Evolutionary conservation across 371 early-diverging fungal genomes (phyloP), one percentile per base, ranked within the genome.

Genomic region (Amoeboaphelidium occidentale): DNA sequence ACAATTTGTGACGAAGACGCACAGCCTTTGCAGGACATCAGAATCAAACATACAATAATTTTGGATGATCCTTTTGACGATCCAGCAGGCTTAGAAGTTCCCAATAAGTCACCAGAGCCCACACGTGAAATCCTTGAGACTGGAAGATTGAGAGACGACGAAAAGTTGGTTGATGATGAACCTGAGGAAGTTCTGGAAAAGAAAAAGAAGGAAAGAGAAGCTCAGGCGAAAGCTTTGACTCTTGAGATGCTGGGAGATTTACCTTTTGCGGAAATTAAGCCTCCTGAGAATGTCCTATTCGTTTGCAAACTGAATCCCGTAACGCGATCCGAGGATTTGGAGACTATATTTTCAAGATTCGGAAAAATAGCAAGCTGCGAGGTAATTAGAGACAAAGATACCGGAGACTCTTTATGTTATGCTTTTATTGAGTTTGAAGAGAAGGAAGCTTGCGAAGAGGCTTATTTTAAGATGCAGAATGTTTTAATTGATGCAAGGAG

Each of bases 231-330:
- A 20, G 88, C 91, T 20, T 59, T 93, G 26, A 91, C 94, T 1
- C 65, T 96, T 43, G 97, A 96, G 62, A 92, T 96, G 89, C 79
- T 96, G 2, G 97, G 97, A 0, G 97, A 96, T 60, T 60, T 93
- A 25, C 94, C 93, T 0, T 88, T 79, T 66, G 94, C 97, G 12
- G 91, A 93, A 53, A 76, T 93, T 28, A 81, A 81, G 53, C 94
- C 94, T 2, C 92, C 97, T 1, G 97, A 96, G 53, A 91, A 92
- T 57, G 80, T 92, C 0, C 55, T 96, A 2, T 96, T 96, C 69
- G 88, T 96, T 2, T 93, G 94, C 53, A 85, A 90, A 55, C 63
- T 96, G 51, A 92, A 96, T 58, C 86, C 90, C 0, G 74, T 82
- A 0, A 96, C 97, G 0, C 60, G 77, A 23, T 87, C 85, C 51